These are phyloP conservation scores for Tetrahymena borealis DNA, from an alignment of 73 alveolate genomes.

Conservation along the genomic window DNA sequence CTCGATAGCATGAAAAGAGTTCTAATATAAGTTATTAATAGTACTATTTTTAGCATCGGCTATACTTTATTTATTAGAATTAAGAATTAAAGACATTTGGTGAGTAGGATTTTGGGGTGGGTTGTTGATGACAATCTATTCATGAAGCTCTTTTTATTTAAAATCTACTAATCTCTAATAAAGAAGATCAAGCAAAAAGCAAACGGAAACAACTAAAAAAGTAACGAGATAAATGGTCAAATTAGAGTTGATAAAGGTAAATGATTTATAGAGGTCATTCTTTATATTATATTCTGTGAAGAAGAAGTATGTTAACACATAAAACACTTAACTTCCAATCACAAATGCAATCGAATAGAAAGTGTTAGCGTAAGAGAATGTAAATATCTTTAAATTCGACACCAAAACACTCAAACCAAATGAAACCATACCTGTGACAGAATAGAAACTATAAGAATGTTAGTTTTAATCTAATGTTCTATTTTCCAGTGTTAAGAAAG, in stretches of 20 bases:
- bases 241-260: neutral
- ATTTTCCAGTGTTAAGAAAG: neutral
- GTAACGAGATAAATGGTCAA: neutral
- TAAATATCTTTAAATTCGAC: slow-evolving; percentile 20
- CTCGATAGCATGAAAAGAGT: neutral
- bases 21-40: neutral
- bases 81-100: neutral
- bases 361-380: neutral
- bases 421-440: slow-evolving; percentile 34
- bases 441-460: neutral
- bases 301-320: neutral
- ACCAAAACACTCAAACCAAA: slow-evolving; percentile 12
- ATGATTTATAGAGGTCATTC: neutral
- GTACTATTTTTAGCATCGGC: neutral
- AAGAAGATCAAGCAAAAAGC: neutral
- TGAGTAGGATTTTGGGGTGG: neutral
- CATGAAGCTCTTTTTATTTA: neutral
- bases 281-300: neutral
- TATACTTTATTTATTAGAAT: neutral
- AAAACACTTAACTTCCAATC: neutral
- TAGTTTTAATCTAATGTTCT: neutral
- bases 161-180: neutral
- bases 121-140: neutral
- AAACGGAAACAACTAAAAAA: neutral
- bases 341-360: neutral